phyloP scores from a whole-genome alignment of 2,329 filamentous ascomycete genomes.

The Fusarium torulosum region DNA sequence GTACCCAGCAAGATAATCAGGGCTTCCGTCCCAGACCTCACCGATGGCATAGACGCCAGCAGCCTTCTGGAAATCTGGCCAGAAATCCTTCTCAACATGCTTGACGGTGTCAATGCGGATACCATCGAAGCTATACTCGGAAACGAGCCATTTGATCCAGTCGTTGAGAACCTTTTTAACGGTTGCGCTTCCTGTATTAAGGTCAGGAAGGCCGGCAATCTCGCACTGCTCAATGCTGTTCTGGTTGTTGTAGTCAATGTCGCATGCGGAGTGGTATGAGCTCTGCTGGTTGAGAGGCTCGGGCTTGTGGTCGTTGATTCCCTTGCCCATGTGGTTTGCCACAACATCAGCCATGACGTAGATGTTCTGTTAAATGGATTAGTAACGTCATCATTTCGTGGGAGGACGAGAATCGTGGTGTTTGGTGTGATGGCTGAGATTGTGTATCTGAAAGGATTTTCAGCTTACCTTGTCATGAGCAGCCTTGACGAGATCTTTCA shows the following conservation, averaged over 20 bases:
- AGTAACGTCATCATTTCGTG: neutral
- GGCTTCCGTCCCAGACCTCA: constrained; percentile 69
- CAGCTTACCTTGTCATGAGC: constrained; percentile 33
- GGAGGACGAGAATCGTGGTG: neutral
- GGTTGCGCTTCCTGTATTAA: constrained; percentile 65
- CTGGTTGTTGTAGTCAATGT: constrained; percentile 35
- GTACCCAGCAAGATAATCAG: constrained; percentile 65
- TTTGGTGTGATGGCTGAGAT: accelerated
- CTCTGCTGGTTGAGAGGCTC: constrained; percentile 61
- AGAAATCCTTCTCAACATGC: constrained; percentile 71
- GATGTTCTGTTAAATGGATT: constrained; percentile 44
- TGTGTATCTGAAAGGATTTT: accelerated
- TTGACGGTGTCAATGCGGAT: constrained; percentile 72
- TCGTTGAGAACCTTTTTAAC: constrained; percentile 65
- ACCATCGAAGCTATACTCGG: constrained; percentile 72
- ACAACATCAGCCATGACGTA: constrained; percentile 74
- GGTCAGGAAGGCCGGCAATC: constrained; percentile 64
- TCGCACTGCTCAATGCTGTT: constrained; percentile 26
- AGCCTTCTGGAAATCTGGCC: constrained; percentile 64
- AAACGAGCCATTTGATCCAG: constrained; percentile 71
- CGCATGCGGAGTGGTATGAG: constrained; percentile 26
- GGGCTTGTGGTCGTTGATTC: constrained; percentile 59
- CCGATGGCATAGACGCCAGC: constrained; percentile 71
- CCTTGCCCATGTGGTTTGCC: constrained; percentile 68
- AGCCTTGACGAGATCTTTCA: constrained; percentile 31